Conservation (phyloP, 805 yeast genomes). For the Ogataea pilisensis region DNA sequence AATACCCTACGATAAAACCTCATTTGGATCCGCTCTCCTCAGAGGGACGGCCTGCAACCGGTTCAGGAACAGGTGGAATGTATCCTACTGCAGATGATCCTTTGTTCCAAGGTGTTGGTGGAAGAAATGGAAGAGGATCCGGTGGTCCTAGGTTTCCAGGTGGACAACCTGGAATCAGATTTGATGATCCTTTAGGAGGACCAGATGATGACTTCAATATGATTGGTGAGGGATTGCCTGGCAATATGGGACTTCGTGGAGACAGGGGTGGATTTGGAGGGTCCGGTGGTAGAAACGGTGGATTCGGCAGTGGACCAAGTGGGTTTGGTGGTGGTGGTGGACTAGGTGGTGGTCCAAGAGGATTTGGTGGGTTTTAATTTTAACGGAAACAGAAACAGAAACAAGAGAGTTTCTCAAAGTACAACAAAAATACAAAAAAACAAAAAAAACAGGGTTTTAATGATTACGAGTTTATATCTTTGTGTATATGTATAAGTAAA, state of each 20-base stretch:
- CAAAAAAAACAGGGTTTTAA: neutral
- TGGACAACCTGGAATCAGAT: constrained; percentile 36
- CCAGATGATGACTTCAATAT: constrained; percentile 41
- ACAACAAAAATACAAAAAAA: no score
- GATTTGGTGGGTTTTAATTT: constrained; percentile 7
- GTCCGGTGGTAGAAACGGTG: constrained; percentile 13
- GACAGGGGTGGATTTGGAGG: constrained; percentile 8
- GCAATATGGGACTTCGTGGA: constrained; percentile 28
- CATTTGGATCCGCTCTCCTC: constrained; percentile 43
- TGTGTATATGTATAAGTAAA: no score
- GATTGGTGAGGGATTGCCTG: constrained; percentile 45
- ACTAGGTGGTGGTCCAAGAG: constrained; percentile 8
- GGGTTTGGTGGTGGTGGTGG: constrained; percentile 9
- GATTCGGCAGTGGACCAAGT: constrained; percentile 10
- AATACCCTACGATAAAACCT: constrained; percentile 41
- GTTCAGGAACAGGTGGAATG: constrained; percentile 45
- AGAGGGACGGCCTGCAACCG: constrained; percentile 3
- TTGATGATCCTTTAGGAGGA: constrained; percentile 47
- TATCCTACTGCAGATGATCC: constrained; percentile 50
- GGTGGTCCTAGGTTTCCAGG: neutral
- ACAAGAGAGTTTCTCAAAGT: no score
- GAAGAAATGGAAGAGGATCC: neutral
- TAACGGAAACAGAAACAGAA: no score
- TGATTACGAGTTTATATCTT: neutral
- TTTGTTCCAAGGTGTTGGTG: constrained; percentile 32